Percentiles rank a stretch among this genome's conserved stretches.
phyloP scores from a whole-genome alignment of 2,329 filamentous ascomycete species.

The Cadophora luteo-olivacea region DNA sequence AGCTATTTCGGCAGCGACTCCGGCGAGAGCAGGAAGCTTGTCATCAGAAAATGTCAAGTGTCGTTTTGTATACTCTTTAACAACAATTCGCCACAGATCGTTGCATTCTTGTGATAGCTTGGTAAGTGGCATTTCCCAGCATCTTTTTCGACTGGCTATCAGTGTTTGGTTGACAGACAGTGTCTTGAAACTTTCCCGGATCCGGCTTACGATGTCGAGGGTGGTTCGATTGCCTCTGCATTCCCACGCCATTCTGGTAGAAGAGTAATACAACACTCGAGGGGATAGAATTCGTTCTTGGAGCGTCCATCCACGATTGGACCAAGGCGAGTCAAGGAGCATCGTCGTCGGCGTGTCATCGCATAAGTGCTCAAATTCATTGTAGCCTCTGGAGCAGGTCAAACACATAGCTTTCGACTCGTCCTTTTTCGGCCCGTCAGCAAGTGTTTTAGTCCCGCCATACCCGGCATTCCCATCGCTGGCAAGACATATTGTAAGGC shows the following conservation, averaged over 20 bases:
- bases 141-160: slow-evolving; percentile 1
- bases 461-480: neutral
- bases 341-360: slow-evolving; percentile 21
- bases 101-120: slow-evolving; percentile 1
- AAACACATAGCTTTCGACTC: slow-evolving; percentile 1
- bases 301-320: slow-evolving; percentile 19
- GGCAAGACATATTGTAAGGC: slow-evolving; percentile 21
- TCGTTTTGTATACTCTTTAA: slow-evolving; percentile 22
- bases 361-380: slow-evolving; percentile 13
- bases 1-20: slow-evolving; percentile 16
- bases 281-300: slow-evolving; percentile 23
- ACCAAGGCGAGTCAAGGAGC: slow-evolving; percentile 23
- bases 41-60: slow-evolving; percentile 15
- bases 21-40: slow-evolving; percentile 22
- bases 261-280: slow-evolving; percentile 13
- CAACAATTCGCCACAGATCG: slow-evolving; percentile 19
- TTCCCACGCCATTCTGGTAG: slow-evolving; percentile 18
- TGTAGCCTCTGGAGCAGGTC: slow-evolving; percentile 3
- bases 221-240: slow-evolving; percentile 19
- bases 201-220: slow-evolving; percentile 17
- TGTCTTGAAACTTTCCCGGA: slow-evolving; percentile 10
- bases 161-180: neutral
- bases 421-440: neutral
- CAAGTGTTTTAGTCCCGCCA: neutral
- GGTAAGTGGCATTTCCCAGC: neutral